Percentiles rank a stretch among this genome's conserved stretches.
These are phyloP conservation scores for Tolypocladium album DNA, from an alignment of 2,329 filamentous ascomycete genomes.

Conservation along the genomic window DNA sequence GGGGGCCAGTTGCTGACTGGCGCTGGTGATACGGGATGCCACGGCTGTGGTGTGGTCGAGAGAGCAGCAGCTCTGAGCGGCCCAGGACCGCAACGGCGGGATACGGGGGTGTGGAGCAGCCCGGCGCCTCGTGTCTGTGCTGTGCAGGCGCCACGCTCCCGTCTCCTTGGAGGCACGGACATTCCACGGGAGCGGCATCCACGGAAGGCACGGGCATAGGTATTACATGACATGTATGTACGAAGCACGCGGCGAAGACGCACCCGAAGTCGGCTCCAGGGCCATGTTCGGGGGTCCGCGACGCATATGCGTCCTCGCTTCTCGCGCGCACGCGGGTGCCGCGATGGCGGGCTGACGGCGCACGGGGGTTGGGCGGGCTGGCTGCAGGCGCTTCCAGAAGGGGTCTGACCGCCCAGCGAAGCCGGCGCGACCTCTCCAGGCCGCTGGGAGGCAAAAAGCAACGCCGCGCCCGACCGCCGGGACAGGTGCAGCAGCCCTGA, in stretches of 20 bases:
- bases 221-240: too few relatives aligned
- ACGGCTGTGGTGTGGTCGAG: not conserved
- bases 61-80: not conserved
- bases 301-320: not conserved
- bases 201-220: not conserved
- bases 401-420: not conserved
- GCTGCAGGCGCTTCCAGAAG: not conserved
- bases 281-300: not conserved
- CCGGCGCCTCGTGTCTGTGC: not conserved
- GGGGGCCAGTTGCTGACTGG: not conserved
- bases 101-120: not conserved
- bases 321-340: not conserved
- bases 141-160: not conserved
- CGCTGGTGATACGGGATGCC: not conserved
- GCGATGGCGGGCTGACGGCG: not conserved
- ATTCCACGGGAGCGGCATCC: not conserved
- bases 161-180: not conserved
- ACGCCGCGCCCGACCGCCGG: not conserved
- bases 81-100: constrained; percentile 1
- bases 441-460: not conserved
- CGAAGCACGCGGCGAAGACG: not conserved
- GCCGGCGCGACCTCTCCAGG: not conserved
- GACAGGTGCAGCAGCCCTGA: too few relatives aligned
- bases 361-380: too few relatives aligned
- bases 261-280: not conserved